Base-by-base conservation (phyloP, 78 protist species). In the Speleostelium caveatum region DNA sequence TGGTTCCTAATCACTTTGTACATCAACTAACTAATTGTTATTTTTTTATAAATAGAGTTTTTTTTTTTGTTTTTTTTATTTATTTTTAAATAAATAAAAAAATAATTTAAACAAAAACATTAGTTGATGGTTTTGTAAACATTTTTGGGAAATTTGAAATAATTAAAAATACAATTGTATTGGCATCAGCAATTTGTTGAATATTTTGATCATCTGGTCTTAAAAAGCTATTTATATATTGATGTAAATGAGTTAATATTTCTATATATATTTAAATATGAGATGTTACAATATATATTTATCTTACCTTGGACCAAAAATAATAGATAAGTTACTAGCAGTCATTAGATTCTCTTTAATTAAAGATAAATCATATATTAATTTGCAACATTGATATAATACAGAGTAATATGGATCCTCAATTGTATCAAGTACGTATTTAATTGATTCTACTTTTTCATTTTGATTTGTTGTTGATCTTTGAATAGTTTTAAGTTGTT, bases 311-410 rank as follows among this genome's bases (percentile, higher is more conserved):
- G 75, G 75, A 1, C 75, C 75, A 42, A 41, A 38, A 4, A 69
- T 45, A 45, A 69, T 69, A 28, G 75, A 69, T 28, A 42, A 17
- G 39, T 80, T 80, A 68, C 78, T 56, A 24, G 89, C 60, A 3
- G 89, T 80, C 89, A 80, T 80, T 32, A 80, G 45, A 36, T 72
- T 62, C 3, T 68, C 78, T 49, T 80, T 80, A 2, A 71, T 56
- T 58, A 53, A n/a, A 14, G 80, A 21, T 17, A 83, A 59, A 21
- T 59, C 62, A n/a, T 42, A 35, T 10, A 69, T 39, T 10, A 83
- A 59, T 32, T 61, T 36, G 22, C 39, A 17, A 32, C 69, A 69
- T 56, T 60, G 21, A 59, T 83, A 83, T 14, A 83, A 10, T 17
- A 69, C 60, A 39, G 69, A 59, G 42, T 83, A 83, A 30, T 69